Evolutionary conservation across 441 rosid genomes (phyloP).

Genomic region (Arabidopsis hybrid): DNA sequence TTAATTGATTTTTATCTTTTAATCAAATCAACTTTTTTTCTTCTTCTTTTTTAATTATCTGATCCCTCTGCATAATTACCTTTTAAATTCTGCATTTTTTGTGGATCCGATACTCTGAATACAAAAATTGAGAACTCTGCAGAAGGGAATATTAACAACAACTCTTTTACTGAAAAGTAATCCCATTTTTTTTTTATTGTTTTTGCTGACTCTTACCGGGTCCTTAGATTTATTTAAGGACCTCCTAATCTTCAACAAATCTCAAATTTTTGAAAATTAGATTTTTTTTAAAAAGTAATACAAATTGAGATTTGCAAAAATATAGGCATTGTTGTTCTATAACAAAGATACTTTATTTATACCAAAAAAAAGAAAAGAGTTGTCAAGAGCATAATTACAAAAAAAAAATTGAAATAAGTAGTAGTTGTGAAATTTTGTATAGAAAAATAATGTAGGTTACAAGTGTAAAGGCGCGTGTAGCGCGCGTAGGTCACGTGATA

Average conservation of each 20-base stretch:
- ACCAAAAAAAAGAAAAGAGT: background rate
- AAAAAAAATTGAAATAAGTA: slow-evolving; percentile 3
- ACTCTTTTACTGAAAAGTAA: slow-evolving; percentile 32
- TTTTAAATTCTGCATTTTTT: slow-evolving; percentile 43
- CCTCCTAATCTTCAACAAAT: slow-evolving; percentile 25
- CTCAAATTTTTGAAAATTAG: background rate
- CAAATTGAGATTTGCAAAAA: slow-evolving; percentile 12
- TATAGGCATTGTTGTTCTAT: background rate
- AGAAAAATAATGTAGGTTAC: slow-evolving; percentile 16
- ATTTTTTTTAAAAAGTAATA: background rate
- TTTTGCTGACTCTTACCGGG: background rate
- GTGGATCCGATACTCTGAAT: slow-evolving; percentile 47
- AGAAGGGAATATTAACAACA: slow-evolving; percentile 40
- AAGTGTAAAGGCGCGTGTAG: slow-evolving; percentile 47
- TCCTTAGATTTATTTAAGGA: slow-evolving; percentile 17
- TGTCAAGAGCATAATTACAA: slow-evolving; percentile 29
- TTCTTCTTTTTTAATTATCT: slow-evolving; percentile 2
- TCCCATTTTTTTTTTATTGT: background rate
- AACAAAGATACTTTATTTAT: background rate
- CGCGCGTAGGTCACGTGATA: slow-evolving; percentile 50
- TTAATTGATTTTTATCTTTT: slow-evolving; percentile 25
- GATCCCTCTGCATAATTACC: slow-evolving; percentile 41
- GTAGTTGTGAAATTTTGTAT: slow-evolving; percentile 17
- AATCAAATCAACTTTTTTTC: slow-evolving; percentile 18
- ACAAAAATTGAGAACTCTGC: slow-evolving; percentile 42